A percentile compares a stretch with the other conserved stretches of the same genome.
phyloP scores from a whole-genome alignment of 2,329 filamentous ascomycete species.

The Zymoseptoria brevis region DNA sequence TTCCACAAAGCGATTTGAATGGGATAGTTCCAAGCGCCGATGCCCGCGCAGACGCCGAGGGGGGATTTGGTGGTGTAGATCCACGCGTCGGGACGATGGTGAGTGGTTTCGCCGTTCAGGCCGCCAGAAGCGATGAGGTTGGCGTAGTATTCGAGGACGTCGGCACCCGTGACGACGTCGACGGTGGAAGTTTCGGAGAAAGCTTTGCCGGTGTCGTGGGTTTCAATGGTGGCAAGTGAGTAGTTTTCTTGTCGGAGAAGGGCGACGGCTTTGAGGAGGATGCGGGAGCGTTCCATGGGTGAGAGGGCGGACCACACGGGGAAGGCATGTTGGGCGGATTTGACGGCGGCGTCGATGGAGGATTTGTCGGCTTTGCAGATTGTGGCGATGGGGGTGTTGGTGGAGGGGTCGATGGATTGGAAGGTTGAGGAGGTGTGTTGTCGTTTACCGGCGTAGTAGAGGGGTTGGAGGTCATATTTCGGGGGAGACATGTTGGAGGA shows the following conservation, averaged over 20 bases:
- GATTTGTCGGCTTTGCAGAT: slow-evolving; percentile 49
- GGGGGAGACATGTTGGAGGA: slow-evolving; percentile 9
- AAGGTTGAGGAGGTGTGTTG: slow-evolving; percentile 58
- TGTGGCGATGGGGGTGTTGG: slow-evolving; percentile 57
- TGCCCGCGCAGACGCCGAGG: slow-evolving; percentile 75
- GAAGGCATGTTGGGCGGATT: slow-evolving; percentile 65
- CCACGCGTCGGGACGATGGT: slow-evolving; percentile 67
- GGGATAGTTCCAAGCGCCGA: slow-evolving; percentile 88
- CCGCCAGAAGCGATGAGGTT: slow-evolving; percentile 69
- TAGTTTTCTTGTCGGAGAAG: slow-evolving; percentile 71
- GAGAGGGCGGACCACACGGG: slow-evolving; percentile 67
- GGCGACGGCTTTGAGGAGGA: slow-evolving; percentile 67
- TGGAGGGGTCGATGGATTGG: slow-evolving; percentile 66
- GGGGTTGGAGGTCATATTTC: slow-evolving; percentile 31
- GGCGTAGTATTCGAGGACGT: slow-evolving; percentile 81
- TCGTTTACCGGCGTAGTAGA: slow-evolving; percentile 66
- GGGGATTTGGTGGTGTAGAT: slow-evolving; percentile 77
- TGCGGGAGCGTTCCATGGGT: slow-evolving; percentile 64
- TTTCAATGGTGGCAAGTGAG: slow-evolving; percentile 69
- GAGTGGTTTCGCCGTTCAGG: slow-evolving; percentile 70
- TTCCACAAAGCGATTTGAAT: slow-evolving; percentile 90
- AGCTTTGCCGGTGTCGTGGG: slow-evolving; percentile 77
- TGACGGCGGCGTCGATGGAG: slow-evolving; percentile 64
- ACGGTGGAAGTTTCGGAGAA: slow-evolving; percentile 78
- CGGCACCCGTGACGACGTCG: slow-evolving; percentile 73